A percentile compares a stretch with the other conserved stretches of the same genome.
These are phyloP conservation scores for Lecanosticta acicola DNA, from an alignment of 2,329 filamentous ascomycete genomes.

Conservation along the genomic window DNA sequence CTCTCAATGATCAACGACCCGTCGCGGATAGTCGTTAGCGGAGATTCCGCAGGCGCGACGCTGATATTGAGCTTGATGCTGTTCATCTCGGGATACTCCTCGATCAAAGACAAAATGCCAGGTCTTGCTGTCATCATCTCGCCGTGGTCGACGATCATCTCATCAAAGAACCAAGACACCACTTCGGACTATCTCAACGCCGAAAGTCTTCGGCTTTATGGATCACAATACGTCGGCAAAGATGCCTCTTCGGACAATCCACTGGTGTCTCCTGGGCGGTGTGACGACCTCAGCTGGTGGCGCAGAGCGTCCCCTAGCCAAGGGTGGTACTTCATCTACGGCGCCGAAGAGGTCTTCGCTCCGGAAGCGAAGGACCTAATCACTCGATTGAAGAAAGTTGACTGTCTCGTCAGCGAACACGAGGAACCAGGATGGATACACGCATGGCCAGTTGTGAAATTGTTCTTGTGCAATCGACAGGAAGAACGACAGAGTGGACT, in stretches of 20 bases:
- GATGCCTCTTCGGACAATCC: conserved; percentile 49
- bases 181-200: conserved; percentile 69
- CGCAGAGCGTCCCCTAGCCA: conserved; percentile 57
- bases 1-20: conserved; percentile 54
- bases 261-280: conserved; percentile 64
- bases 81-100: conserved; percentile 51
- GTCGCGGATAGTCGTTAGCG: conserved; percentile 62
- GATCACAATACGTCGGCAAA: conserved; percentile 59
- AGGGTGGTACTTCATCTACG: conserved; percentile 67
- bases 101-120: conserved; percentile 44
- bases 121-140: conserved; percentile 68
- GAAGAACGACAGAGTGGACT: conserved; percentile 45
- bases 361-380: conserved; percentile 62
- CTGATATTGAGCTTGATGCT: conserved; percentile 68
- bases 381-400: conserved; percentile 49
- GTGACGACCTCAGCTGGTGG: conserved; percentile 63
- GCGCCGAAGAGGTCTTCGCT: conserved; percentile 71
- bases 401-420: conserved; percentile 51
- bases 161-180: conserved; percentile 61
- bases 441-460: conserved; percentile 70
- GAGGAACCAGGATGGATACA: conserved; percentile 66
- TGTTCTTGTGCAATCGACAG: conserved; percentile 49
- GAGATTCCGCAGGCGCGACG: conserved; percentile 74
- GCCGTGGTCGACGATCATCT: conserved; percentile 72
- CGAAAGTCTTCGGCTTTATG: conserved; percentile 62